Evolutionary conservation across 2,329 filamentous ascomycete genomes (phyloP).

Genomic region (Achaetomium macrosporum): DNA sequence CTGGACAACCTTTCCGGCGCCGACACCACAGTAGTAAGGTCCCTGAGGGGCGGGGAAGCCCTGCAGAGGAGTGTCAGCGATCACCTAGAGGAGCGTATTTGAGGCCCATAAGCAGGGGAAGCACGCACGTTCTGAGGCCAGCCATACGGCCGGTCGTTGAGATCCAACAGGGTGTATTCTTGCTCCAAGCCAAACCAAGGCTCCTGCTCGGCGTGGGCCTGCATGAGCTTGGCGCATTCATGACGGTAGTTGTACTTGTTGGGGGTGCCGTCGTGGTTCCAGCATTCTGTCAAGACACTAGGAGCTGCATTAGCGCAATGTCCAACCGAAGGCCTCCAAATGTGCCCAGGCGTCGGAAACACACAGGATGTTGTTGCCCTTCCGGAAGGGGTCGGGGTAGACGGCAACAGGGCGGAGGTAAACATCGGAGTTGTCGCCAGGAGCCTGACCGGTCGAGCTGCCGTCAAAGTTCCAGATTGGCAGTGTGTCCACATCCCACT

Average conservation of each 20-base stretch:
- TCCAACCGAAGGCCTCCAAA: no score
- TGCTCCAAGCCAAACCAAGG: conserved; percentile 95
- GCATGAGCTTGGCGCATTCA: conserved; percentile 84
- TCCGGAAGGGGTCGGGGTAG: conserved; percentile 48
- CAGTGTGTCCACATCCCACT: conserved; percentile 14
- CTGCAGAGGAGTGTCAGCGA: conserved; percentile 13
- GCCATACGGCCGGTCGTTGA: conserved; percentile 83
- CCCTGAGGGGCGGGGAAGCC: conserved; percentile 71
- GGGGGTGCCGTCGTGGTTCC: conserved; percentile 72
- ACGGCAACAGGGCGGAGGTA: conserved; percentile 79
- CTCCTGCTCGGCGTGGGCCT: conserved; percentile 71
- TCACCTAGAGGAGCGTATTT: not conserved
- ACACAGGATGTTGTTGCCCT: conserved; percentile 53
- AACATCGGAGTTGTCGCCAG: conserved; percentile 94
- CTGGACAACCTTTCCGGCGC: conserved; percentile 94
- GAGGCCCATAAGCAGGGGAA: not conserved
- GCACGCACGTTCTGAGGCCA: conserved; percentile 51
- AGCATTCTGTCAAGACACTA: conserved; percentile 67
- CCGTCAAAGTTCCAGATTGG: conserved; percentile 45
- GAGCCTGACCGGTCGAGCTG: conserved; percentile 86
- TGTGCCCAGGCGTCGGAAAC: no score
- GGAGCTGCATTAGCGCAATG: no score
- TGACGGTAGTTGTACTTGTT: conserved; percentile 99
- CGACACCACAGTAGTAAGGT: conserved; percentile 97
- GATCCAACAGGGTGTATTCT: conserved; percentile 90